phyloP scores from a whole-genome alignment of 495 filamentous ascomycete genomes.

The Xanthoparmelia taractica region DNA sequence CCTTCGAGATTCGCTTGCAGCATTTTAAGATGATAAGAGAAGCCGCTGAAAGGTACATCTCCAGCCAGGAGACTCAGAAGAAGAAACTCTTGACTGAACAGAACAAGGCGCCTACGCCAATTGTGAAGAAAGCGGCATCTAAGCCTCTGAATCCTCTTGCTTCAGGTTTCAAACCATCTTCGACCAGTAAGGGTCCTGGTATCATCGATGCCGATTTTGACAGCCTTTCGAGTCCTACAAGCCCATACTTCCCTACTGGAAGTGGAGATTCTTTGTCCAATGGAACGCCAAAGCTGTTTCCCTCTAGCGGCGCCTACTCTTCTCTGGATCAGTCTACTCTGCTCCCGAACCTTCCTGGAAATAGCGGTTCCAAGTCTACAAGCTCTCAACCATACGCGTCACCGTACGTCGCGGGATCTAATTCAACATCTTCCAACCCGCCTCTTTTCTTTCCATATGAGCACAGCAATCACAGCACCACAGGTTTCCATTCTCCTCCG shows the following conservation, averaged over 20 bases:
- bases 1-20: constrained; percentile 17
- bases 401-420: constrained; percentile 8
- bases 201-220: constrained; percentile 8
- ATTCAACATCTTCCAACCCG: not conserved
- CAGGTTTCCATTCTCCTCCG: not conserved
- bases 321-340: not conserved
- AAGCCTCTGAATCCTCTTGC: constrained; percentile 17
- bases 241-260: not conserved
- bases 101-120: constrained; percentile 5
- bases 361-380: constrained; percentile 5
- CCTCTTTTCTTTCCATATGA: constrained; percentile 4
- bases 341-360: not conserved
- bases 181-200: not conserved
- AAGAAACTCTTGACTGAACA: constrained; percentile 8
- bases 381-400: constrained; percentile 7
- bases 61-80: constrained; percentile 10
- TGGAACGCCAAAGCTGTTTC: constrained; percentile 2
- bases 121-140: constrained; percentile 11
- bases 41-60: constrained; percentile 21
- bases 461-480: constrained; percentile 9
- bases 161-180: constrained; percentile 10
- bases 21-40: constrained; percentile 22
- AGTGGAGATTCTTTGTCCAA: not conserved
- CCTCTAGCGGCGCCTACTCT: not conserved
- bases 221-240: constrained; percentile 1